A percentile compares a stretch with the other conserved stretches of the same genome.
These are phyloP conservation scores for Globisporangium rhizosaccharum DNA, from an alignment of 352 stramenopile species.

Conservation along the genomic window DNA sequence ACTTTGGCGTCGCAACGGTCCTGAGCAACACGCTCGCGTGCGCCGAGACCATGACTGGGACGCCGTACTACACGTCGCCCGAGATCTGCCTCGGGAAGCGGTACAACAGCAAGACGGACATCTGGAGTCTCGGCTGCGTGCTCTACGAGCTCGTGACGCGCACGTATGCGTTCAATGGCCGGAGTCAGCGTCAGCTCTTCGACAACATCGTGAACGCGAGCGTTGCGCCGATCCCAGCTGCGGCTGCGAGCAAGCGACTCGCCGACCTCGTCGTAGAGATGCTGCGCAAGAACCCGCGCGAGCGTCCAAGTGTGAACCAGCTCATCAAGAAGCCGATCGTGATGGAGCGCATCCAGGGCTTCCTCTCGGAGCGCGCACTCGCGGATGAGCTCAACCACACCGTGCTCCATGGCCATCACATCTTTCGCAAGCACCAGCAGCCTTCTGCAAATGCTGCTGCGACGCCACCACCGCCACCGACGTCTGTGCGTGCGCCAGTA, in stretches of 20 bases:
- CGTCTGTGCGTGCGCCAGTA: background rate
- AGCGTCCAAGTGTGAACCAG: constrained; percentile 59
- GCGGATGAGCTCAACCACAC: constrained; percentile 63
- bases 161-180: constrained; percentile 85
- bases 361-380: constrained; percentile 49
- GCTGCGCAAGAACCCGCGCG: constrained; percentile 51
- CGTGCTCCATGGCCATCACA: constrained; percentile 63
- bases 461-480: background rate
- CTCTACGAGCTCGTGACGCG: constrained; percentile 91
- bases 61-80: constrained; percentile 91
- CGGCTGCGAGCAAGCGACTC: constrained; percentile 22
- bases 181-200: constrained; percentile 72
- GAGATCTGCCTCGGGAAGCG: constrained; percentile 90
- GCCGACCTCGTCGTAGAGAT: constrained; percentile 41
- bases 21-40: constrained; percentile 69
- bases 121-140: constrained; percentile 93
- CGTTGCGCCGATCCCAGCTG: constrained; percentile 16
- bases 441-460: background rate
- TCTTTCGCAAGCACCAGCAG: constrained; percentile 29
- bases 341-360: constrained; percentile 53
- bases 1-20: constrained; percentile 77
- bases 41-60: constrained; percentile 68
- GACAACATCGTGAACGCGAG: constrained; percentile 53
- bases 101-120: constrained; percentile 93
- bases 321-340: constrained; percentile 54